Base-by-base conservation (phyloP, 202 grass and related monocot species). In the Dendrocalamus latiflorus region DNA sequence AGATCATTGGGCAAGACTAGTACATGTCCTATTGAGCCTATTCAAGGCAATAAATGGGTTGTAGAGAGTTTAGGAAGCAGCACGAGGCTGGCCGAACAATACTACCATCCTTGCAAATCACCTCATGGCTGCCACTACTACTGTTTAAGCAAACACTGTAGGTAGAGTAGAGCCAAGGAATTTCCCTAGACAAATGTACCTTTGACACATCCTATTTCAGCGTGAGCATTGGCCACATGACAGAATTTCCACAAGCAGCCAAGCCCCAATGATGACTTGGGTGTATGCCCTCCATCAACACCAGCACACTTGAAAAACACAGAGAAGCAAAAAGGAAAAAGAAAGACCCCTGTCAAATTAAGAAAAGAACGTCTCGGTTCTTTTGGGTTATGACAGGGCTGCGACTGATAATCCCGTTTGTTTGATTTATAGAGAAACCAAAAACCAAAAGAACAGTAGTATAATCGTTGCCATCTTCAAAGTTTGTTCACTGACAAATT, bases 101-200 rank as follows among this genome's bases (percentile, higher is more conserved):
- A 24, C 81, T 8, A n/a, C 14, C 14, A 38, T 33, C 33, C 33
- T 33, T 33, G 33, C 33, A 33, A 33, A 33, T 33, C 33, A 33
- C 33, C 33, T 33, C 4, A 33, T 33, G 33, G 33, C 33, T 33
- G 33, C 33, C 33, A 33, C 33, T 33, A 33, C 33, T 33, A 33
- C 33, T 33, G 33, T 33, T 33, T 0, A 33, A 4, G 33, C 33
- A 4, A 33, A 44, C 15, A 48, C 3, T 78, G 60, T 43, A 38
- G n/a, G 20, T 20, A n/a, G 43, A 48, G 68, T 75, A 56, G 62
- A 55, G 60, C 60, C 60, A 75, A 49, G 62, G 73, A 84, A 76
- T 76, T 84, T 75, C 60, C 11, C 15, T 33, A 62, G 80, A 83
- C 85, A 82, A 78, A 58, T 88, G 86, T 88, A 78, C 86, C 56